Evolutionary conservation across 805 yeast genomes (phyloP), one percentile per base, ranked within the genome.

Genomic region (Hanseniaspora lindneri): DNA sequence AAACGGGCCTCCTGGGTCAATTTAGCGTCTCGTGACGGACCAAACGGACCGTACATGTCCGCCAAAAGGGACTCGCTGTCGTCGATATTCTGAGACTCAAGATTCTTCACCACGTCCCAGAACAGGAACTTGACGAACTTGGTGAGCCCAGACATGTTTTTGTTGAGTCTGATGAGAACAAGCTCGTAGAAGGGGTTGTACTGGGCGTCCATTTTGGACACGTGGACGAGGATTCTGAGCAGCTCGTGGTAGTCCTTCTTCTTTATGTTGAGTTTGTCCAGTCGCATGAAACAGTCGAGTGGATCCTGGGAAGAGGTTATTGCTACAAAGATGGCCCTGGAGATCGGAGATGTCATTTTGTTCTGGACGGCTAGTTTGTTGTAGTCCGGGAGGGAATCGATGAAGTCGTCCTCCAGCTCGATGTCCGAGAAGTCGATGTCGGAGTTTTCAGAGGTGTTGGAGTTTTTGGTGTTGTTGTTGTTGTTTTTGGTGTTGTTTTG

Each of bases 271-370:
- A 92, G 63, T 58, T 87, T 88, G 58, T 85, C 94, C 30, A 92
- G 58, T 53, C 87, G 82, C 16, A 82, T 76, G 55, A 79, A 79
- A 0, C 96, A 94, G 63, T 92, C 96, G 59, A 85, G 69, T 57
- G 76, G 92, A 62, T 92, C 98, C 54, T 80, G 81, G 4, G 96
- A 92, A 2, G 96, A 87, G 96, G 94, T 88, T 8, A 92, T 78
- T 32, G 95, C 85, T 21, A 94, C 78, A 58, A 92, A 92, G 16
- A 92, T 81, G 1, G 97, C 96, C 48, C 96, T 73, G 65, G 98
- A 79, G 30, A 92, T 75, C 60, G 88, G 96, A 0, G 97, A 89
- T 63, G 94, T 92, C 94, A 92, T 88, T 54, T 97, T 68, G 59
- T 88, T 95, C 34, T 77, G 69, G 54, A 74, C 75, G 3, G 98